Percentiles rank a stretch among this genome's conserved stretches.
These are phyloP conservation scores for Phoma herbarum DNA, from an alignment of 2,329 filamentous ascomycete species.

Conservation along the genomic window DNA sequence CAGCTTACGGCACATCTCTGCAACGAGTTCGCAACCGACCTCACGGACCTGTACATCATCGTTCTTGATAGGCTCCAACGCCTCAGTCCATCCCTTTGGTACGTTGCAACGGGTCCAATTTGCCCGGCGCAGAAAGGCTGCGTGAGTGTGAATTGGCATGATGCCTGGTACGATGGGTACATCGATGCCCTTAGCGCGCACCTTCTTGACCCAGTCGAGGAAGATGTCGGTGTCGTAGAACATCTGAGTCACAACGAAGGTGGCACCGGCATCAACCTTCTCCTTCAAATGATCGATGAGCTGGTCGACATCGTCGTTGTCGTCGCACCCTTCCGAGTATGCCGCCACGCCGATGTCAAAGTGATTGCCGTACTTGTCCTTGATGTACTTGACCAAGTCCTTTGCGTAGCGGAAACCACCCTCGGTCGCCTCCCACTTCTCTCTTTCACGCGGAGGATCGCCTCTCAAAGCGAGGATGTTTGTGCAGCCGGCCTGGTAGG, in stretches of 20 bases:
- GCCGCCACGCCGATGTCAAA: conserved; percentile 98
- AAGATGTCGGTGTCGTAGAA: conserved; percentile 99
- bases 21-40: conserved; percentile 85
- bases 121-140: conserved; percentile 87
- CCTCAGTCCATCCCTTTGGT: conserved; percentile 80
- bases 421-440: conserved; percentile 89
- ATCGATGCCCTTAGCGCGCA: conserved; percentile 82
- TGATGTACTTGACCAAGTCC: conserved; percentile 87
- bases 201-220: conserved; percentile 86
- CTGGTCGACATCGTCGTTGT: conserved; percentile 84
- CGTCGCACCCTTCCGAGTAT: conserved; percentile 94
- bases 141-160: conserved; percentile 95
- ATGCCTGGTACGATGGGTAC: conserved; percentile 87
- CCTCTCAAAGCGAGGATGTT: conserved; percentile 95
- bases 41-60: conserved; percentile 93
- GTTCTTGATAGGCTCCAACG: conserved; percentile 92
- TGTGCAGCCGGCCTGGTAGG: conserved; percentile 94
- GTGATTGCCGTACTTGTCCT: conserved; percentile 80
- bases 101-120: conserved; percentile 90
- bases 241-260: conserved; percentile 98
- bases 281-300: conserved; percentile 94
- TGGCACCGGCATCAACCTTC: conserved; percentile 92
- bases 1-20: conserved; percentile 88
- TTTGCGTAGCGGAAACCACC: conserved; percentile 90
- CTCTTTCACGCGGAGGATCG: conserved; percentile 91